Conservation (phyloP, 1,284 basidiomycete species). For the Puccinia novopanici region DNA sequence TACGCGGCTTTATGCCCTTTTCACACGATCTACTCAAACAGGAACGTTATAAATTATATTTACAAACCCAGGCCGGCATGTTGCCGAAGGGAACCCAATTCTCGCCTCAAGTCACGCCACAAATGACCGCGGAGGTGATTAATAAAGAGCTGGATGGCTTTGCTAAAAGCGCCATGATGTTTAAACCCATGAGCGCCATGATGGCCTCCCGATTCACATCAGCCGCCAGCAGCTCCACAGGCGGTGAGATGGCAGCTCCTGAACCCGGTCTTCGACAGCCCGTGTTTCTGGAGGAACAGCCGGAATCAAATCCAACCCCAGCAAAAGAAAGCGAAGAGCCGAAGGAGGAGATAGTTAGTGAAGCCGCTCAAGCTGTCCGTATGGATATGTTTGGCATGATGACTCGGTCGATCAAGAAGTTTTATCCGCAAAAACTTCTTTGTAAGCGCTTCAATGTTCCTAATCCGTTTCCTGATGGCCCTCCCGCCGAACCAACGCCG, state of each 20-base stretch:
- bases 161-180: conserved; percentile 79
- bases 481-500: conserved; percentile 53
- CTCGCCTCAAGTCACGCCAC: conserved; percentile 42
- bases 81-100: conserved; percentile 47
- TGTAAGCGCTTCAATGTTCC: conserved; percentile 94
- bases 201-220: conserved; percentile 91
- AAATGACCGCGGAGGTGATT: conserved; percentile 69
- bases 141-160: conserved; percentile 83
- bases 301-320: conserved; percentile 53
- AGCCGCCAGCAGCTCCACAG: conserved; percentile 67
- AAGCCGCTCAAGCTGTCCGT: conserved; percentile 76
- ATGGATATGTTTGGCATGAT: conserved; percentile 83
- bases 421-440: conserved; percentile 77
- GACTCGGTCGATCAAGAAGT: conserved; percentile 73
- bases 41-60: conserved; percentile 78
- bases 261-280: conserved; percentile 70
- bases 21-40: conserved; percentile 76
- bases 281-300: conserved; percentile 65
- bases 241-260: conserved; percentile 66
- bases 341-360: conserved; percentile 56
- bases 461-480: conserved; percentile 70
- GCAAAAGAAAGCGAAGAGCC: conserved; percentile 54
- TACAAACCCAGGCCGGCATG: conserved; percentile 69
- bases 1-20: conserved; percentile 88
- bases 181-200: conserved; percentile 85